Conservation (phyloP, 2,329 filamentous ascomycete species). For the Aspergillus unguis region DNA sequence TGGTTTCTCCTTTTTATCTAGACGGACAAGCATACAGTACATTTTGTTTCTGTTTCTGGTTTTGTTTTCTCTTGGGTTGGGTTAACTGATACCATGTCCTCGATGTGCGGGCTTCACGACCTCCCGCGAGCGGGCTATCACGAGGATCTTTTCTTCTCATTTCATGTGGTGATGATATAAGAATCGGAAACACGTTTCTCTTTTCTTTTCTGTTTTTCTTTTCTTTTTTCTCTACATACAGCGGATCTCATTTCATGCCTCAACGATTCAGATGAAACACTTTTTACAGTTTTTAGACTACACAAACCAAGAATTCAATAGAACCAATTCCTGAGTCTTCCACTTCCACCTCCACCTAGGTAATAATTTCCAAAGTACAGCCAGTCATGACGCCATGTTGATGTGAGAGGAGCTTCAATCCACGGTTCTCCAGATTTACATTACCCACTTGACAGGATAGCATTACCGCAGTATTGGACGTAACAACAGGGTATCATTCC, state of each 20-base stretch:
- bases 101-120: background rate
- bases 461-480: too few relatives aligned
- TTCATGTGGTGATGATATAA: too few relatives aligned
- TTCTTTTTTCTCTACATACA: too few relatives aligned
- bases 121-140: background rate
- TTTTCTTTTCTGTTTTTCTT: background rate
- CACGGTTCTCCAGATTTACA: background rate
- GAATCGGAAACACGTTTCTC: too few relatives aligned
- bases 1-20: constrained; percentile 12
- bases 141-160: too few relatives aligned
- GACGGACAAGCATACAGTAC: constrained; percentile 9
- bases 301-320: too few relatives aligned
- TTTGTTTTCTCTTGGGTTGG: constrained; percentile 17
- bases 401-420: background rate
- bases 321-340: background rate
- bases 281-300: too few relatives aligned
- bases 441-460: too few relatives aligned
- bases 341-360: background rate
- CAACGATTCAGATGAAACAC: too few relatives aligned
- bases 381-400: constrained; percentile 9
- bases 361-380: background rate
- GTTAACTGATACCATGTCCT: constrained; percentile 25
- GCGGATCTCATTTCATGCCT: too few relatives aligned
- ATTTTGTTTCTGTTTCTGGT: constrained; percentile 2
- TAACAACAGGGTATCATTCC: too few relatives aligned